A percentile compares a stretch with the other conserved stretches of the same genome.
Evolutionary conservation across 495 filamentous ascomycete genomes (phyloP).

Genomic region (Penicillium coffeae): DNA sequence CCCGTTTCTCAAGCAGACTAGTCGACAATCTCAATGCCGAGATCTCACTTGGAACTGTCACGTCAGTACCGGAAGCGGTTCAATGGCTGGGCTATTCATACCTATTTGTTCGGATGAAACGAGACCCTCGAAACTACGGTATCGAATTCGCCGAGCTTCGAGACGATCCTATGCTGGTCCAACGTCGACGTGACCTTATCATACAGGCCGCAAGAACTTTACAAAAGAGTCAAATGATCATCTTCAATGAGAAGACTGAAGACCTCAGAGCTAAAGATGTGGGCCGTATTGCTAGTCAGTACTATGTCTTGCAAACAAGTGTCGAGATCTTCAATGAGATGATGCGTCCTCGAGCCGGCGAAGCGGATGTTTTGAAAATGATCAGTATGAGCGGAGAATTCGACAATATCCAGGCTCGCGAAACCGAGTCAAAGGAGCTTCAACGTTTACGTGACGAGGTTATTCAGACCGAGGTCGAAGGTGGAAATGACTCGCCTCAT

Average conservation of each 20-base stretch:
- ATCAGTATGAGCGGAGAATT: constrained; percentile 96
- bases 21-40: constrained; percentile 98
- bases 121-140: constrained; percentile 88
- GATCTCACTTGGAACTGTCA: constrained; percentile 89
- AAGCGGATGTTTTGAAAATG: constrained; percentile 90
- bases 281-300: constrained; percentile 94
- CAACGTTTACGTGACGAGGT: constrained; percentile 58
- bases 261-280: constrained; percentile 90
- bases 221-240: constrained; percentile 95
- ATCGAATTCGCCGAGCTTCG: constrained; percentile 89
- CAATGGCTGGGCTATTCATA: constrained; percentile 98
- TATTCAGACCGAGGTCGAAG: constrained; percentile 68
- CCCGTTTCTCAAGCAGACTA: constrained; percentile 80
- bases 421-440: constrained; percentile 81
- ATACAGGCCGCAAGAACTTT: constrained; percentile 82
- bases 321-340: constrained; percentile 92
- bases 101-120: constrained; percentile 91
- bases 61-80: constrained; percentile 87
- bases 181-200: constrained; percentile 74
- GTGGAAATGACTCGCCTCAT: constrained; percentile 72
- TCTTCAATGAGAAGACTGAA: constrained; percentile 91
- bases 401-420: constrained; percentile 89
- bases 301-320: constrained; percentile 87
- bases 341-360: constrained; percentile 77
- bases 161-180: constrained; percentile 80